Evolutionary conservation across 1,139 yeast genomes (phyloP).

Genomic region (Blastobotrys aristatus): DNA sequence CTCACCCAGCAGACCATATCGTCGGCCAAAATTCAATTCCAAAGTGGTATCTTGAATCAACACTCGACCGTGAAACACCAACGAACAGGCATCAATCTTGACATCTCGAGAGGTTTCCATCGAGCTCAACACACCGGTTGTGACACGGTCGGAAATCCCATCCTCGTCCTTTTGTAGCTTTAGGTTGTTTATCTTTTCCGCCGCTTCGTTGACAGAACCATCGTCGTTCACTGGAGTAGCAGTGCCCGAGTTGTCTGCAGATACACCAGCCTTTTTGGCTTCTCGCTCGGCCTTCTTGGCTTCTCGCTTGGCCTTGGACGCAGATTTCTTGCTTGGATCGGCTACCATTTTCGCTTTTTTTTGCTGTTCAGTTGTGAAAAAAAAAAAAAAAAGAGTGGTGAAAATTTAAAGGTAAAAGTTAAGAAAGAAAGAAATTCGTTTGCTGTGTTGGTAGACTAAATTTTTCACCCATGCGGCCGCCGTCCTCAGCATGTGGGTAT

Average conservation of each 20-base stretch:
- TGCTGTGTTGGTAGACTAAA: no score
- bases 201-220: slow-evolving; percentile 43
- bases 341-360: slow-evolving; percentile 26
- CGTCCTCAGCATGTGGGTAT: no score
- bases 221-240: slow-evolving; percentile 32
- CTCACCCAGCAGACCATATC: slow-evolving; percentile 88
- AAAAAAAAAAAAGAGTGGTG: background rate
- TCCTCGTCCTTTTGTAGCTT: slow-evolving; percentile 90
- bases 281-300: slow-evolving; percentile 65
- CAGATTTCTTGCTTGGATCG: no score
- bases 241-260: slow-evolving; percentile 42
- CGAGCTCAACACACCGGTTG: slow-evolving; percentile 94
- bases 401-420: no score
- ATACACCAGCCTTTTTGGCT: slow-evolving; percentile 48
- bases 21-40: slow-evolving; percentile 94
- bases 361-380: background rate
- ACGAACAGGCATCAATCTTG: slow-evolving; percentile 82
- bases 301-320: slow-evolving; percentile 92
- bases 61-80: slow-evolving; percentile 96
- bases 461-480: no score
- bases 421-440: background rate
- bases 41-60: slow-evolving; percentile 84
- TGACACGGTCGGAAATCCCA: slow-evolving; percentile 94
- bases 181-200: slow-evolving; percentile 75
- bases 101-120: slow-evolving; percentile 89